phyloP scores from a whole-genome alignment of 139 green algal species.

The Eudorina sp. region DNA sequence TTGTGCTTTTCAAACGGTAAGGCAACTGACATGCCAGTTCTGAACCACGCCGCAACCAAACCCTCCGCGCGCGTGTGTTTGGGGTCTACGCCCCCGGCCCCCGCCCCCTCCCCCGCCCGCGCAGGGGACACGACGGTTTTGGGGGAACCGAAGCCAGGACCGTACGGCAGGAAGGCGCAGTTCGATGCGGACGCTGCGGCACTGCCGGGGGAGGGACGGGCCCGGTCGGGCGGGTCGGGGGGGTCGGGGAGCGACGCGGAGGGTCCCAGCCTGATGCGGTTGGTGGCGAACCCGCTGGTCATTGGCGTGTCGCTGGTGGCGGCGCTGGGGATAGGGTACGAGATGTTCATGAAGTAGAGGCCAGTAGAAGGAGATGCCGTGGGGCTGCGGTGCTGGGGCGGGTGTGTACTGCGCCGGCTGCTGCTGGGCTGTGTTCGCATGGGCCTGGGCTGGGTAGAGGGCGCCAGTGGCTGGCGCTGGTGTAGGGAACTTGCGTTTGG shows the following conservation, averaged over 20 bases:
- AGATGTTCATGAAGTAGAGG: constrained; percentile 4
- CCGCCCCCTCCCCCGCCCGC: too few relatives aligned
- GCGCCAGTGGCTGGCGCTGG: too few relatives aligned
- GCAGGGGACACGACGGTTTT: constrained; percentile 30
- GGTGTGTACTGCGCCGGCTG: too few relatives aligned
- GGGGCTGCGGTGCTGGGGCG: too few relatives aligned
- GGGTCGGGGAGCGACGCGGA: not conserved
- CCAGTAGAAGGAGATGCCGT: not conserved
- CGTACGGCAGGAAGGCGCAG: constrained; percentile 38
- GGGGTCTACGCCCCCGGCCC: too few relatives aligned
- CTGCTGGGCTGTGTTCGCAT: too few relatives aligned
- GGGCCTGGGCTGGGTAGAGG: too few relatives aligned
- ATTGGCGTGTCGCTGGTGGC: constrained; percentile 21
- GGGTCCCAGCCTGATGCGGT: constrained; percentile 38
- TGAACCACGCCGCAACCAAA: too few relatives aligned
- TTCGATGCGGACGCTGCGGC: not conserved
- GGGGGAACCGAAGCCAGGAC: constrained; percentile 44
- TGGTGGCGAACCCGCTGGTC: constrained; percentile 35
- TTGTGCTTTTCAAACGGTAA: too few relatives aligned
- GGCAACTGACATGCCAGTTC: too few relatives aligned
- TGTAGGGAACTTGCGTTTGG: too few relatives aligned
- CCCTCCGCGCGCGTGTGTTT: too few relatives aligned
- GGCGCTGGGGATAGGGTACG: constrained; percentile 22
- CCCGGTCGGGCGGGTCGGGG: not conserved
- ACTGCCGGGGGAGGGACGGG: not conserved